A percentile compares a stretch with the other conserved stretches of the same genome.
Conservation (phyloP, 768 basidiomycete species). For the Calocybe cyanea region DNA sequence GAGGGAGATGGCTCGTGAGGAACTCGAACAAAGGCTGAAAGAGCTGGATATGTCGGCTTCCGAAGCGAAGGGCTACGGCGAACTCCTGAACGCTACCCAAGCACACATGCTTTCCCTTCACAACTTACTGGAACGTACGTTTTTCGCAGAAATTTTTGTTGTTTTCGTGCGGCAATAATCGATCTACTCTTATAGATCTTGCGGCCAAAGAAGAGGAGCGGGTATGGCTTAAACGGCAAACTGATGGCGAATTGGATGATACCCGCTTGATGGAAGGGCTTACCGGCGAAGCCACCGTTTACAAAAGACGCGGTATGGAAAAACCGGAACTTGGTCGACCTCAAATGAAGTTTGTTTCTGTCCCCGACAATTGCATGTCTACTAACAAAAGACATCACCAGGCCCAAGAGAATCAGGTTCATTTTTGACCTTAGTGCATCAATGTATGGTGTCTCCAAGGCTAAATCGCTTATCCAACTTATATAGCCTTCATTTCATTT, state of each 20-base stretch:
- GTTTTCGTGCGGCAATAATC: neutral
- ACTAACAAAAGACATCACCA: constrained; percentile 16
- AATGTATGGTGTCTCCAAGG: constrained; percentile 34
- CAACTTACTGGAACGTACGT: constrained; percentile 60
- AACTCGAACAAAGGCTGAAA: constrained; percentile 56
- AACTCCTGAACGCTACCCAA: constrained; percentile 49
- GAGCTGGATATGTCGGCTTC: constrained; percentile 56
- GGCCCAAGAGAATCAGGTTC: constrained; percentile 66
- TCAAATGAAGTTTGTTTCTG: constrained; percentile 52
- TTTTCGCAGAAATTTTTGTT: neutral
- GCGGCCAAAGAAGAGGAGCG: constrained; percentile 67
- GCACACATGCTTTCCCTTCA: constrained; percentile 57
- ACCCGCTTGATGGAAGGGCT: constrained; percentile 62
- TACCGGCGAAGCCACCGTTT: constrained; percentile 66
- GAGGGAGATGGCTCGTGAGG: constrained; percentile 62
- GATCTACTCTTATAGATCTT: constrained; percentile 38
- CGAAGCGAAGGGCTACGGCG: constrained; percentile 56
- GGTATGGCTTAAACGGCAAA: constrained; percentile 69
- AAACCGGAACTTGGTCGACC: constrained; percentile 66
- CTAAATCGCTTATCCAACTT: neutral
- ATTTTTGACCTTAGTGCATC: constrained; percentile 69
- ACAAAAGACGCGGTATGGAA: constrained; percentile 67
- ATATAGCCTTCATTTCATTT: constrained; percentile 1
- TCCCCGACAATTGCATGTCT: neutral
- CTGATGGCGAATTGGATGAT: constrained; percentile 68